These are phyloP conservation scores for Xylariaceae sp. DNA, from an alignment of 2,329 filamentous ascomycete genomes.

Conservation along the genomic window DNA sequence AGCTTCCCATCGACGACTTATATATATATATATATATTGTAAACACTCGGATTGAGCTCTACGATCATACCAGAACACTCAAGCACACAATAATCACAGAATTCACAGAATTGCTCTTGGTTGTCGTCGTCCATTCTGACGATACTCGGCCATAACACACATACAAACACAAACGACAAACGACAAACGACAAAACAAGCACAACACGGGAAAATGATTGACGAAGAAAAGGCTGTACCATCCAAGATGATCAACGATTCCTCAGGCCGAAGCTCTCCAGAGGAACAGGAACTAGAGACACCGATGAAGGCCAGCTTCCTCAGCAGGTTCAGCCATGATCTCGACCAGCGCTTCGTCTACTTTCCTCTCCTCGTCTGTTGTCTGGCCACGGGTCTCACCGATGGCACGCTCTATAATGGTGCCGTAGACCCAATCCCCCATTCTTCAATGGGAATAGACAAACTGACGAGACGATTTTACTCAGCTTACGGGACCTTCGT, in stretches of 20 bases:
- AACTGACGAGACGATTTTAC: neutral
- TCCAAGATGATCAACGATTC: slow-evolving; percentile 1
- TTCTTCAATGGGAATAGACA: neutral
- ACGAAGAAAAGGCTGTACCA: slow-evolving; percentile 22
- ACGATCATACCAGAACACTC: too few species aligned
- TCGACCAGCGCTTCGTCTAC: slow-evolving; percentile 19
- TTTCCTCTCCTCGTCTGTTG: slow-evolving; percentile 25
- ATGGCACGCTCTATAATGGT: slow-evolving; percentile 29
- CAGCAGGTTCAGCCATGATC: slow-evolving; percentile 19
- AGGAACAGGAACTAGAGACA: slow-evolving; percentile 4
- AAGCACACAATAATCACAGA: too few species aligned
- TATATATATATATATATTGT: too few species aligned
- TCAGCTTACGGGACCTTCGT: slow-evolving; percentile 40
- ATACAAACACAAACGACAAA: too few species aligned
- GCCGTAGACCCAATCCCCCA: neutral
- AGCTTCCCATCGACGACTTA: too few species aligned
- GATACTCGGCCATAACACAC: too few species aligned
- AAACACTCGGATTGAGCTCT: too few species aligned
- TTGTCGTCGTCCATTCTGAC: too few species aligned
- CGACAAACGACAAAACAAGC: too few species aligned
- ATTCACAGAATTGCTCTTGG: too few species aligned
- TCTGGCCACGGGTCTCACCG: slow-evolving; percentile 27
- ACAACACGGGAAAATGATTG: slow-evolving; percentile 11
- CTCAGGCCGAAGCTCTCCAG: slow-evolving; percentile 10
- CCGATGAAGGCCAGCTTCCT: slow-evolving; percentile 4